A percentile compares a stretch with the other conserved stretches of the same genome.
These are phyloP conservation scores for Amanita fuliginea DNA, from an alignment of 768 basidiomycete genomes.

Conservation along the genomic window DNA sequence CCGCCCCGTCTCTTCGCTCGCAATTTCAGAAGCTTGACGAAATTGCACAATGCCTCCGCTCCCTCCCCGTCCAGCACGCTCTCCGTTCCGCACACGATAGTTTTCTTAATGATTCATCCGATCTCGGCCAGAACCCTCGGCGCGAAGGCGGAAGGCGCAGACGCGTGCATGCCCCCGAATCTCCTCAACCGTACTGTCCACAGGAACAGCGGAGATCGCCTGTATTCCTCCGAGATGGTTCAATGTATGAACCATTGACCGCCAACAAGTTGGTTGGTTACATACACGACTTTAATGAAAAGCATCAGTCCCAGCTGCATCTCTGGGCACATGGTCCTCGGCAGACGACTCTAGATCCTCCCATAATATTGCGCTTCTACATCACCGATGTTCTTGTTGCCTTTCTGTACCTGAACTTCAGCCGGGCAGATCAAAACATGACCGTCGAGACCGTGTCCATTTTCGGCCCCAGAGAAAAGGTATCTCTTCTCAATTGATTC, in stretches of 20 bases:
- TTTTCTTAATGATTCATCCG: conserved; percentile 37
- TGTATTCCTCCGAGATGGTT: conserved; percentile 31
- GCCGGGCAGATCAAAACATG: conserved; percentile 20
- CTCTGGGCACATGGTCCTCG: conserved; percentile 36
- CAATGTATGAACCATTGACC: conserved; percentile 25
- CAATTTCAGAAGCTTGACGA: conserved; percentile 38
- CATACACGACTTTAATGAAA: conserved; percentile 46
- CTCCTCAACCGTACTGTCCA: conserved; percentile 46
- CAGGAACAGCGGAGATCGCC: conserved; percentile 26
- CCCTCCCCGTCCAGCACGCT: conserved; percentile 47
- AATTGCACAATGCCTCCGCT: conserved; percentile 35
- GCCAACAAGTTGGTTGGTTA: conserved; percentile 38
- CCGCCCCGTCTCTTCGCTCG: conserved; percentile 17
- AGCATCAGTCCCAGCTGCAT: conserved; percentile 34
- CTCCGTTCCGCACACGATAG: conserved; percentile 44
- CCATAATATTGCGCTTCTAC: conserved; percentile 42
- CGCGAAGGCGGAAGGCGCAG: conserved; percentile 47
- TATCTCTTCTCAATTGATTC: conserved; percentile 15
- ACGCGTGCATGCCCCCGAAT: conserved; percentile 43
- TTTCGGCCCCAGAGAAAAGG: conserved; percentile 68
- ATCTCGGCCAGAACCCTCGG: conserved; percentile 32
- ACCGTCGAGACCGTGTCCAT: conserved; percentile 54
- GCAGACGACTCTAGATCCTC: conserved; percentile 14
- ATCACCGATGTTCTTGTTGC: conserved; percentile 58
- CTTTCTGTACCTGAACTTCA: conserved; percentile 43